Conservation (phyloP, 2,329 filamentous ascomycete species). For the Colletotrichum limetticola region DNA sequence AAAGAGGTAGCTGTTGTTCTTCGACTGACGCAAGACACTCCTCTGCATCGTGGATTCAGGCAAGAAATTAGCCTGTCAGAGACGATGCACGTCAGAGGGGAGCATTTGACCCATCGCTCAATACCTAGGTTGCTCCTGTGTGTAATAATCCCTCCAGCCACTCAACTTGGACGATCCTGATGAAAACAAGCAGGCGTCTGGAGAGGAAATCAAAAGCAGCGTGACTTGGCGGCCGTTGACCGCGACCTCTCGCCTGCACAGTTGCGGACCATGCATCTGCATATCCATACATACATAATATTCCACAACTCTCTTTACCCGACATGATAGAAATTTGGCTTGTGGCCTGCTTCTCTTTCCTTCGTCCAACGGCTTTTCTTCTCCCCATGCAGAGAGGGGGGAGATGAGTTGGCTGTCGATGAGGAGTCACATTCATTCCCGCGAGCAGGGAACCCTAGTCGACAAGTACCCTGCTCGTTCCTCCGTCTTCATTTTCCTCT, state of each 20-base stretch:
- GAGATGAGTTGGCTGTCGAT: constrained; percentile 34
- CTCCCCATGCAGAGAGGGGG: constrained; percentile 24
- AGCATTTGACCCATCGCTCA: constrained; percentile 13
- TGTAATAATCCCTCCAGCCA: background rate
- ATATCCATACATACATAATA: background rate
- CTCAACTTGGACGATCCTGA: background rate
- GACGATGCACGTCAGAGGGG: constrained; percentile 30
- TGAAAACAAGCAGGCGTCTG: background rate
- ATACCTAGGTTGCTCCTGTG: background rate
- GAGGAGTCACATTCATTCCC: constrained; percentile 30
- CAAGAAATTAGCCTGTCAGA: constrained; percentile 18
- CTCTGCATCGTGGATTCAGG: constrained; percentile 10
- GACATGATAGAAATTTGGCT: constrained; percentile 23
- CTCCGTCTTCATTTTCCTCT: constrained; percentile 30
- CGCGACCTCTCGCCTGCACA: constrained; percentile 8
- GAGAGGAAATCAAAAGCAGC: background rate
- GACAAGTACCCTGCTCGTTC: constrained; percentile 20
- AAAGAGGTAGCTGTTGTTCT: background rate
- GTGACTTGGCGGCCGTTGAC: constrained; percentile 5
- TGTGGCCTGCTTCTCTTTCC: constrained; percentile 9
- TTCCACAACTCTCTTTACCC: constrained; percentile 19
- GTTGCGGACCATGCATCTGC: constrained; percentile 10
- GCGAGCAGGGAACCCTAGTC: constrained; percentile 26
- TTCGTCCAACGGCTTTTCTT: background rate
- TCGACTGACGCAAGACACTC: constrained; percentile 10